Evolutionary conservation across 768 basidiomycete species (phyloP).

Genomic region (Coprinopsis sp.): DNA sequence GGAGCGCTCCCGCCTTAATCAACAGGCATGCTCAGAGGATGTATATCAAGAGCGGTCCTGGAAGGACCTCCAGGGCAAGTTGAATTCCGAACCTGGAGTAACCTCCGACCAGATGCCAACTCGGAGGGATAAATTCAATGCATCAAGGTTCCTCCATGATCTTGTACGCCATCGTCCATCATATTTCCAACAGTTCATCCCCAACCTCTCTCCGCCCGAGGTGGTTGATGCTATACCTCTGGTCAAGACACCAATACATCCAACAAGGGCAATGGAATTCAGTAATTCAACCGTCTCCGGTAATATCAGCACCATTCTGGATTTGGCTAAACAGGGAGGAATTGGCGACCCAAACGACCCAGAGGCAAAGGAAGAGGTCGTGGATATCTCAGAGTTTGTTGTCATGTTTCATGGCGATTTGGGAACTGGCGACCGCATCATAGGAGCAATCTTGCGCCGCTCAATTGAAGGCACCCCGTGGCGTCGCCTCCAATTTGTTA

Average conservation of each 20-base stretch:
- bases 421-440: not conserved
- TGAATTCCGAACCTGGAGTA: not conserved
- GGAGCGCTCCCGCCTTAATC: conserved; percentile 6
- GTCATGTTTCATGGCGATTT: conserved; percentile 4
- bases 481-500: conserved; percentile 6
- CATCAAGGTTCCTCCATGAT: not conserved
- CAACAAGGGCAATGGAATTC: not conserved
- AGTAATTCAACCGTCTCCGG: not conserved
- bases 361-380: not conserved
- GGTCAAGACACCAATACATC: not conserved
- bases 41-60: no score
- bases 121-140: not conserved
- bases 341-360: not conserved
- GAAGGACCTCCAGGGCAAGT: no score
- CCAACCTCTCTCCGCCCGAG: not conserved
- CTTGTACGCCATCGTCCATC: not conserved
- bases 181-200: not conserved
- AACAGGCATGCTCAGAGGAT: no score
- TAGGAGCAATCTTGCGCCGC: not conserved
- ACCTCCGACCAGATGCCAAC: not conserved
- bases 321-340: not conserved
- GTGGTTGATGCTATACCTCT: not conserved
- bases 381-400: not conserved
- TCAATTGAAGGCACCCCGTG: conserved; percentile 2
- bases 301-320: not conserved